These are phyloP conservation scores for Komagataella phaffii DNA, from an alignment of 805 yeast genomes.

Conservation along the genomic window DNA sequence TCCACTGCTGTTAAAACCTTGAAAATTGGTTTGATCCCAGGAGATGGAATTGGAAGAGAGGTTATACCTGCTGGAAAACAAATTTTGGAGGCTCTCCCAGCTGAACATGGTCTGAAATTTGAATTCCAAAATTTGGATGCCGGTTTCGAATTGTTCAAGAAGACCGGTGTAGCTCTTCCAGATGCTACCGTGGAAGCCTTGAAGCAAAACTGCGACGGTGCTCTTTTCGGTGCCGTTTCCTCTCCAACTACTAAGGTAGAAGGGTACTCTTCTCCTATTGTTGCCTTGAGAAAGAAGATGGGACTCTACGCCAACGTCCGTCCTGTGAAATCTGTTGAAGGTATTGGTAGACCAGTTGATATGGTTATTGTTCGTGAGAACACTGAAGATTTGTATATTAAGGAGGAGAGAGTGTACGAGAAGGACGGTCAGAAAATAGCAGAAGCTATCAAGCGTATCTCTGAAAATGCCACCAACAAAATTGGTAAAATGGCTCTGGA, in stretches of 20 bases:
- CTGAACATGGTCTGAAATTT: constrained; percentile 64
- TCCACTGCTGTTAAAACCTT: constrained; percentile 28
- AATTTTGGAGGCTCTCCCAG: constrained; percentile 69
- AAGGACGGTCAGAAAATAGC: constrained; percentile 84
- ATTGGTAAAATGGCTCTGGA: constrained; percentile 89
- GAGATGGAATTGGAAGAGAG: constrained; percentile 97
- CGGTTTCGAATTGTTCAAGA: constrained; percentile 86
- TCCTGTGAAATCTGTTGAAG: constrained; percentile 90
- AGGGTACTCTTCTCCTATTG: constrained; percentile 97
- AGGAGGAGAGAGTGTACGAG: constrained; percentile 72
- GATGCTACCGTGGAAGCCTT: constrained; percentile 77
- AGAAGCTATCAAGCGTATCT: constrained; percentile 94
- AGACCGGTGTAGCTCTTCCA: constrained; percentile 94
- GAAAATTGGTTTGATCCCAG: constrained; percentile 75
- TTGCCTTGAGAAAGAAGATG: constrained; percentile 91
- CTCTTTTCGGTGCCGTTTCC: constrained; percentile 93
- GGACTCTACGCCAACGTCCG: constrained; percentile 95
- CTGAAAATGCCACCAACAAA: constrained; percentile 73
- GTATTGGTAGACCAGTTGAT: constrained; percentile 81
- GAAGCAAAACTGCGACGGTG: constrained; percentile 84
- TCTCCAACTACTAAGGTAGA: constrained; percentile 90
- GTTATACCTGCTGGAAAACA: constrained; percentile 95
- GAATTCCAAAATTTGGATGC: constrained; percentile 85
- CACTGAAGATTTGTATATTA: constrained; percentile 94
- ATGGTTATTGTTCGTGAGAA: constrained; percentile 97